phyloP scores from a whole-genome alignment of 495 filamentous ascomycete species.

The Penicillium simplicissimum region DNA sequence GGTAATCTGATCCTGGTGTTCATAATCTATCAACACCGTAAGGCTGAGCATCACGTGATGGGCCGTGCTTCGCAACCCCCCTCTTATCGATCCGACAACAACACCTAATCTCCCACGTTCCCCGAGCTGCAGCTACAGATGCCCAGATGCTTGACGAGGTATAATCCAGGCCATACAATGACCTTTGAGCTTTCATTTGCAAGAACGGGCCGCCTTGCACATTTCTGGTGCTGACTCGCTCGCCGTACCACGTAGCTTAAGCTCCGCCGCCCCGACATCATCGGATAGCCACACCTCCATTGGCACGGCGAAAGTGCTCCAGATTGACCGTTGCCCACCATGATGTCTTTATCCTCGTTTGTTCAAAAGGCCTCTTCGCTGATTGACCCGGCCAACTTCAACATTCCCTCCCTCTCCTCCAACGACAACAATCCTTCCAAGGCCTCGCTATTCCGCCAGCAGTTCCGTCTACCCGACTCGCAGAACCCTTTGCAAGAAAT shows the following conservation, averaged over 20 bases:
- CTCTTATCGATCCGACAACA: conserved; percentile 32
- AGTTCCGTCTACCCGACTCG: conserved; percentile 90
- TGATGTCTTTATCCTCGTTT: conserved; percentile 82
- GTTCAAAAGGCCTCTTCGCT: conserved; percentile 94
- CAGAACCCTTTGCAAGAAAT: conserved; percentile 94
- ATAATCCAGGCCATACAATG: conserved; percentile 38
- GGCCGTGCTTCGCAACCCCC: conserved; percentile 18
- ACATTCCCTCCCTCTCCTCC: conserved; percentile 61
- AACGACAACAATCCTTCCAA: conserved; percentile 83
- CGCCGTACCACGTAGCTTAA: conserved; percentile 26
- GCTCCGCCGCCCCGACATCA: conserved; percentile 33
- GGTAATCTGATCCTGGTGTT: background rate
- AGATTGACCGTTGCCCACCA: conserved; percentile 33
- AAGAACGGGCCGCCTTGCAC: conserved; percentile 30
- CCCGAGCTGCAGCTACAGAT: conserved; percentile 21
- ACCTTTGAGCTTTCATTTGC: conserved; percentile 21
- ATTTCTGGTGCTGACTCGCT: conserved; percentile 21
- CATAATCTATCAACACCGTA: background rate
- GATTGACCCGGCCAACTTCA: conserved; percentile 77
- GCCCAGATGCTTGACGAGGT: conserved; percentile 18
- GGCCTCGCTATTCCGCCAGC: conserved; percentile 87
- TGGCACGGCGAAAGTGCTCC: background rate
- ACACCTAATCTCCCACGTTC: conserved; percentile 22
- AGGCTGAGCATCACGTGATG: conserved; percentile 23
- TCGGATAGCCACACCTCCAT: conserved; percentile 16